Evolutionary conservation across 2,329 filamentous ascomycete genomes (phyloP).

Genomic region (Aspergillus flavus): DNA sequence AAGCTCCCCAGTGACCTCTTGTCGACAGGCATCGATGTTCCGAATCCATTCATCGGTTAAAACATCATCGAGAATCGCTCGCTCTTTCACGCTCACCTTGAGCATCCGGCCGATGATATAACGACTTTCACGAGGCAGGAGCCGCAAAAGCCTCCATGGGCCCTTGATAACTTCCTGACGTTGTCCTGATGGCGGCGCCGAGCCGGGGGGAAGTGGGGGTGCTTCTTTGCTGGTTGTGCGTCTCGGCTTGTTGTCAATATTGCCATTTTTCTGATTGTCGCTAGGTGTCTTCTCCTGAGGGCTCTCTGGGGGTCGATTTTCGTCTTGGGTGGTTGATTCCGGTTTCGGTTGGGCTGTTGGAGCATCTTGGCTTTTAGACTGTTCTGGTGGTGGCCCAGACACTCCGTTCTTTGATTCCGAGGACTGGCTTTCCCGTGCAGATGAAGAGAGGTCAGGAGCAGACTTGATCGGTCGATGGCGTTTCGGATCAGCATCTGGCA

Average conservation of each 20-base stretch:
- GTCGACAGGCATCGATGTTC: constrained; percentile 79
- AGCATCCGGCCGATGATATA: constrained; percentile 93
- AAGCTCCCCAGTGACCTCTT: constrained; percentile 72
- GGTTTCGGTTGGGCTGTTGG: constrained; percentile 25
- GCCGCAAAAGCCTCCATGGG: constrained; percentile 83
- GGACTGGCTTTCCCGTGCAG: constrained; percentile 29
- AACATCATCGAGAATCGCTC: constrained; percentile 84
- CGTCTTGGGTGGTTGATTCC: constrained; percentile 27
- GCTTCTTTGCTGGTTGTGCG: constrained; percentile 45
- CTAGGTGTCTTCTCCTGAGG: constrained; percentile 31
- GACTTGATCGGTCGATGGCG: constrained; percentile 39
- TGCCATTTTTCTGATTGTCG: constrained; percentile 19
- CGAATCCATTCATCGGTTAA: constrained; percentile 88
- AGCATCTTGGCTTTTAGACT: constrained; percentile 18
- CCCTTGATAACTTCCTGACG: constrained; percentile 80
- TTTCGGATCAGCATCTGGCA: constrained; percentile 43
- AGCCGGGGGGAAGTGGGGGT: constrained; percentile 35
- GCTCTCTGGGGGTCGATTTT: constrained; percentile 26
- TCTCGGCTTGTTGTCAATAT: constrained; percentile 27
- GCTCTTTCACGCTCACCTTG: constrained; percentile 78
- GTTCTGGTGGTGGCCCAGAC: constrained; percentile 14
- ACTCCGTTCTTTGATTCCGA: constrained; percentile 18
- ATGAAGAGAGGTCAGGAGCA: constrained; percentile 35
- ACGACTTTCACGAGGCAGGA: constrained; percentile 85
- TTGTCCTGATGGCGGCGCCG: constrained; percentile 31